Percentiles rank a stretch among this genome's conserved stretches.
phyloP scores from a whole-genome alignment of 2,329 filamentous ascomycete species.

The Cercospora zeae-maydis region DNA sequence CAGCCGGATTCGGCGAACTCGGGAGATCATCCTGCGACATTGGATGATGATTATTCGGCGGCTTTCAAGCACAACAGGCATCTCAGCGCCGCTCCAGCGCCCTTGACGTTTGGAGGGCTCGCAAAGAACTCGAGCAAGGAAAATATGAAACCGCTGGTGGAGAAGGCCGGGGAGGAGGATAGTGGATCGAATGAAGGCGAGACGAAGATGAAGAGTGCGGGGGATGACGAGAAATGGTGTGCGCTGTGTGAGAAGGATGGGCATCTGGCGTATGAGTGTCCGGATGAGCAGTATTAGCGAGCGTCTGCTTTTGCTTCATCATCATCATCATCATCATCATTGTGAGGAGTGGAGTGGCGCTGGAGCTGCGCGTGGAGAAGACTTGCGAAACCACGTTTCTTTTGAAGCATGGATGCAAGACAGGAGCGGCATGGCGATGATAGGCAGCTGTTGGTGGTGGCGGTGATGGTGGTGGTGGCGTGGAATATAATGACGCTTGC shows the following conservation, averaged over 20 bases:
- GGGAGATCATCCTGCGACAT: conserved; percentile 15
- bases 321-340: neutral
- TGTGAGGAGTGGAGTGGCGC: neutral
- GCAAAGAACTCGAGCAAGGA: conserved; percentile 17
- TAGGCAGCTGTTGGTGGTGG: no score
- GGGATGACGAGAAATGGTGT: conserved; percentile 86
- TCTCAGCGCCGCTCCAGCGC: conserved; percentile 16
- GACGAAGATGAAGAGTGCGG: neutral
- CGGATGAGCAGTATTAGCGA: conserved; percentile 39
- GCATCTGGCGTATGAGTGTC: conserved; percentile 67
- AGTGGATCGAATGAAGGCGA: neutral
- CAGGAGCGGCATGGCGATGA: no score
- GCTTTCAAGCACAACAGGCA: conserved; percentile 9
- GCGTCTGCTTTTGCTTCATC: neutral
- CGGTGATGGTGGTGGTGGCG: no score
- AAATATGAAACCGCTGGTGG: conserved; percentile 17
- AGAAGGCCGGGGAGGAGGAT: conserved; percentile 24
- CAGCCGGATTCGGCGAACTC: conserved; percentile 17
- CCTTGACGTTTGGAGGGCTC: conserved; percentile 11
- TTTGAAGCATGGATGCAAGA: no score
- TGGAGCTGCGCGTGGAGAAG: no score
- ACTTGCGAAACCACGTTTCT: no score
- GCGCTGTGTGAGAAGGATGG: conserved; percentile 94
- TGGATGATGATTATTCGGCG: conserved; percentile 6
- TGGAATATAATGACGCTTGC: no score